phyloP scores from a whole-genome alignment of 2,329 filamentous ascomycete genomes.

The Phialemonium atrogriseum region DNA sequence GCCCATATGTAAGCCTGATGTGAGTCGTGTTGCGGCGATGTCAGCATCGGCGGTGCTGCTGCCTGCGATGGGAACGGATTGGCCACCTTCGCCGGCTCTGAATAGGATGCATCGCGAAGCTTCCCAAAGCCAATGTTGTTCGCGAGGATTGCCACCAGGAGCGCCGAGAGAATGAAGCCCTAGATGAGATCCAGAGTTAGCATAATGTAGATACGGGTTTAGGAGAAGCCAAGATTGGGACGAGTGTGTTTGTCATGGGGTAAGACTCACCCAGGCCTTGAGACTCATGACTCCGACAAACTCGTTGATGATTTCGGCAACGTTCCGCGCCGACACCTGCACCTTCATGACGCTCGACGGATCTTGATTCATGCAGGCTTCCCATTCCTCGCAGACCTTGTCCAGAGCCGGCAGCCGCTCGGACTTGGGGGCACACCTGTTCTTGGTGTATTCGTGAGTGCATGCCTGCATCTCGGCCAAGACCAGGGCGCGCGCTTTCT shows the following conservation, averaged over 20 bases:
- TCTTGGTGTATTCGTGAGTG: slow-evolving; percentile 63
- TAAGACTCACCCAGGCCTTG: slow-evolving; percentile 53
- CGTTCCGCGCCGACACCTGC: slow-evolving; percentile 74
- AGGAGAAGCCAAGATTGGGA: too few species aligned
- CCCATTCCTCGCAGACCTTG: slow-evolving; percentile 69
- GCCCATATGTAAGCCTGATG: slow-evolving; percentile 40
- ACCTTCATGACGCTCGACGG: slow-evolving; percentile 69
- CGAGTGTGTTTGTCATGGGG: too few species aligned
- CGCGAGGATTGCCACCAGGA: slow-evolving; percentile 38
- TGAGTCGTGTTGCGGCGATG: slow-evolving; percentile 18
- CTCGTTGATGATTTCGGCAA: slow-evolving; percentile 87
- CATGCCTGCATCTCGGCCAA: slow-evolving; percentile 68
- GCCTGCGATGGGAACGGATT: slow-evolving; percentile 18
- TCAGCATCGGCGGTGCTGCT: slow-evolving; percentile 15
- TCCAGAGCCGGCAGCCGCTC: slow-evolving; percentile 66
- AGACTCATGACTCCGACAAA: slow-evolving; percentile 87
- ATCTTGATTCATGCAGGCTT: slow-evolving; percentile 79
- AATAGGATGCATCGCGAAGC: slow-evolving; percentile 21
- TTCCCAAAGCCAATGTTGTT: slow-evolving; percentile 40
- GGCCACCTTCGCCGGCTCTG: slow-evolving; percentile 13
- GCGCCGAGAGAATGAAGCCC: slow-evolving; percentile 42
- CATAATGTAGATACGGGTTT: too few species aligned
- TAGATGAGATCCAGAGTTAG: too few species aligned
- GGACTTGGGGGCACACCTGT: slow-evolving; percentile 59
- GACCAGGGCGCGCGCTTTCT: slow-evolving; percentile 59